Base-by-base conservation (phyloP, 192 early-diverging fungal species). In the Mortierella hygrophila region DNA sequence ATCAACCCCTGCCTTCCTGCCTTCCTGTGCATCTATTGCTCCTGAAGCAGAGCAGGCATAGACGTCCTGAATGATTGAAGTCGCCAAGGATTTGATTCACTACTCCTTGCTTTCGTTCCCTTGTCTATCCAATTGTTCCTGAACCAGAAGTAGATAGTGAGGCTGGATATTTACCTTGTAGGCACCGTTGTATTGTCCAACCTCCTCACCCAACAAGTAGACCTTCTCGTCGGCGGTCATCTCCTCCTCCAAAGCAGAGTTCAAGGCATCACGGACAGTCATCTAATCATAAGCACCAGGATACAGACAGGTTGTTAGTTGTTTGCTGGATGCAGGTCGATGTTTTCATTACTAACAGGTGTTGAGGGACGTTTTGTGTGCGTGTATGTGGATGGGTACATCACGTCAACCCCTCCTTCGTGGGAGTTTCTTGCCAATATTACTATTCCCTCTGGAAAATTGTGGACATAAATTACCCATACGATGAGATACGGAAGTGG, bases 171-270 rank as follows among this genome's bases (percentile, higher is more conserved):
- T 49, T 90, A 97, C 97, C 95, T 99, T 99, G 94, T 99, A 99
- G 37, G 98, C 97, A 79, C 98, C 98, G 89, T 98, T 99, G 92
- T 99, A 99, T 88, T 98, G 98, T 69, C 96, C 98, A 65, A 99
- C 98, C 82, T 99, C 98, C 87, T 99, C 98, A 71, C 98, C 98
- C 54, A 99, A 89, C 55, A 99, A 84, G 88, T 96, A 97, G 47
- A 99, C 96, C 15, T 92, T 94, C 75, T 97, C 94, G 88, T 99
- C 98, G 54, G 89, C 88, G 60, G 89, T 79, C 96, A 99, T 96
- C 92, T 99, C 98, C 90, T 98, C 97, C 82, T 99, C 98, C 89
- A 99, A 93, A 44, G 98, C 97, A 89, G 94, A 93, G 92, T 99
- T 99, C 77, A 99, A 90, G 32, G 98, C 98, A 74, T 99, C 98